Evolutionary conservation across 768 basidiomycete genomes (phyloP), one percentile per base, ranked within the genome.

Genomic region (Tephrocybe sp.): DNA sequence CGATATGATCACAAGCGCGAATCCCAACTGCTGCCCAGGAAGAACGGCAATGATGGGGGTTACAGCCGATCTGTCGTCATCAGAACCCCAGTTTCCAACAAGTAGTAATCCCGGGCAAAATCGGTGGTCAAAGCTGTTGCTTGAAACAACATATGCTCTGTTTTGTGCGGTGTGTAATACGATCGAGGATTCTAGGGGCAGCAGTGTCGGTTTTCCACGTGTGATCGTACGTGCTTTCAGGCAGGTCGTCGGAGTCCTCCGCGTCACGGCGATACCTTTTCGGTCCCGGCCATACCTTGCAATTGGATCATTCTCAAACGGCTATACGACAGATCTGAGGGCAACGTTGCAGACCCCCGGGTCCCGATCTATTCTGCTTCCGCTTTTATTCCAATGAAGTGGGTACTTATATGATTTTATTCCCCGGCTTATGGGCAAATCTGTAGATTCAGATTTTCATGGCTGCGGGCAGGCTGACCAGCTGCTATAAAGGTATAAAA

Each of bases 401-500:
- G 52, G 36, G 16, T 47, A n/a, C n/a, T n/a, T 40, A 35, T 47
- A 32, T 39, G 30, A 53, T 51, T 54, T 43, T 51, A 44, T 48
- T 53, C 25, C 31, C 55, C 53, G 55, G 46, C 44, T 19, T 25
- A 47, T 40, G 39, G 37, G 13, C 50, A 42, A 56, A 60, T 60
- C 58, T 56, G 22, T 24, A 54, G 58, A 59, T 53, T 66, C 24
- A 52, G 50, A 56, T 53, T 66, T 66, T 64, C 58, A 58, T 57
- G 57, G 56, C 55, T 61, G 55, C 64, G 56, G 59, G 47, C 60
- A 49, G 49, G 55, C 46, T 57, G 53, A 58, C 58, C 53, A 54
- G 56, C 49, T 66, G 65, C 13, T 64, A 64, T 60, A 64, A 61
- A 59, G 46, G 53, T 57, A 61, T 62, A 60, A 62, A 63, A 18